Percentiles rank a stretch among this genome's conserved stretches.
Evolutionary conservation across 176 grass and related monocot genomes (phyloP).

Genomic region (Aegilops umbellulata): DNA sequence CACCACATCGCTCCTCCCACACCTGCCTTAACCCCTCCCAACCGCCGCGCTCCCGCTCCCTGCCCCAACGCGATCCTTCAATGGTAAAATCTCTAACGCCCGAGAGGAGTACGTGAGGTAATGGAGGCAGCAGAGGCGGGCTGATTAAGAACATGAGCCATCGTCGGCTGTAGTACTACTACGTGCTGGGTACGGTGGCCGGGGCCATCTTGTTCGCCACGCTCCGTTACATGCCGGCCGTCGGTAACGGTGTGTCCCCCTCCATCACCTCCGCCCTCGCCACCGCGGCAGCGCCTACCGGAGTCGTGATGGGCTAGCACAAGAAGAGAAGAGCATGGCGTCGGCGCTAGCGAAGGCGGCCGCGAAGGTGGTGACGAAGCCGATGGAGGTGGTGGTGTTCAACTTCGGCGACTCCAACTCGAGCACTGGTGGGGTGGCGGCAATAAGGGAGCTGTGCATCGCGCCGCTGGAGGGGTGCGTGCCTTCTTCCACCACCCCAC

Average conservation of each 20-base stretch:
- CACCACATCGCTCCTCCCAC: too few species aligned
- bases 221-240: slow-evolving; percentile 42
- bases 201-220: slow-evolving; percentile 34
- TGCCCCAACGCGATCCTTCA: too few species aligned
- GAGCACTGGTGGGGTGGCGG: slow-evolving; percentile 70
- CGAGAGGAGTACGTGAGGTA: too few species aligned
- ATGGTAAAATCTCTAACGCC: too few species aligned
- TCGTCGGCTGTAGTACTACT: slow-evolving; percentile 39
- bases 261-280: neutral
- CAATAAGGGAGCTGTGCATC: neutral
- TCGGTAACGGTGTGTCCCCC: neutral
- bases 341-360: neutral
- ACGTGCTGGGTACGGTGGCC: slow-evolving; percentile 38
- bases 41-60: too few species aligned
- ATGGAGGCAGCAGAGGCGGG: neutral
- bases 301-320: neutral
- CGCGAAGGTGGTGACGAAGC: too few species aligned
- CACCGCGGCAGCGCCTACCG: neutral
- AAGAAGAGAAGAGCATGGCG: neutral
- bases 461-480: too few species aligned
- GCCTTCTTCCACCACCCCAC: too few species aligned
- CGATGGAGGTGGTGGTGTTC: slow-evolving; percentile 48
- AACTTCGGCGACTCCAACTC: slow-evolving; percentile 96
- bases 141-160: slow-evolving; percentile 21
- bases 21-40: too few species aligned